Evolutionary conservation across 116 monocot species (phyloP).

Genomic region (Thalassia testudinum): DNA sequence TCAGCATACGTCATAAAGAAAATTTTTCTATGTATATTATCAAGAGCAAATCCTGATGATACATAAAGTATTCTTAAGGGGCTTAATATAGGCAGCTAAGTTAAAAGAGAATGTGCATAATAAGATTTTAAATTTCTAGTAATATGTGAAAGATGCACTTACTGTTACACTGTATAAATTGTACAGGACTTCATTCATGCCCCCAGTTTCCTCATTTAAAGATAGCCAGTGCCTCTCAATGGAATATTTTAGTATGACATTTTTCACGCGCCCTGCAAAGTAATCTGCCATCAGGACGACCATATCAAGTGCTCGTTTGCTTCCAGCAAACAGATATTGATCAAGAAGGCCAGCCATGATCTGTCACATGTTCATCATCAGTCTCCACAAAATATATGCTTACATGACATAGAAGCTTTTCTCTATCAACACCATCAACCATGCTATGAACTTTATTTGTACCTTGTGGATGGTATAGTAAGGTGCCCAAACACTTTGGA

Average conservation of each 20-base stretch:
- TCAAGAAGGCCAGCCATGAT: constrained; percentile 86
- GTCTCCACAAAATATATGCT: too few species aligned
- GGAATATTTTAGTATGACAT: constrained; percentile 71
- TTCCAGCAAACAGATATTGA: constrained; percentile 57
- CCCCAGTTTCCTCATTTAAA: constrained; percentile 97
- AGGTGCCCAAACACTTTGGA: constrained; percentile 77
- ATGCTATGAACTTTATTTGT: too few species aligned
- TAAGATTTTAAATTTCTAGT: too few species aligned
- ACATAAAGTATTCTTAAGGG: too few species aligned
- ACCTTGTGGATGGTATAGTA: constrained; percentile 99
- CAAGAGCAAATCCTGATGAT: too few species aligned
- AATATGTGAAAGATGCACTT: too few species aligned
- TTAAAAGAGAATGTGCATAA: too few species aligned
- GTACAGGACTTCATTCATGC: constrained; percentile 98
- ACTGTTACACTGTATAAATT: constrained; percentile 79
- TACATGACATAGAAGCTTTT: not conserved
- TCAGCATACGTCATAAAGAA: too few species aligned
- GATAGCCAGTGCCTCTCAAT: constrained; percentile 86
- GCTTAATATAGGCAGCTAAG: too few species aligned
- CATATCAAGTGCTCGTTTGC: constrained; percentile 52
- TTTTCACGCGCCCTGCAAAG: constrained; percentile 79
- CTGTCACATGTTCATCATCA: constrained; percentile 13
- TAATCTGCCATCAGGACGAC: constrained; percentile 83
- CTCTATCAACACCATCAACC: too few species aligned
- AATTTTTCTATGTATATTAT: too few species aligned